Evolutionary conservation across 257 asterid genomes (phyloP).

Genomic region (Forsythia suspensa): DNA sequence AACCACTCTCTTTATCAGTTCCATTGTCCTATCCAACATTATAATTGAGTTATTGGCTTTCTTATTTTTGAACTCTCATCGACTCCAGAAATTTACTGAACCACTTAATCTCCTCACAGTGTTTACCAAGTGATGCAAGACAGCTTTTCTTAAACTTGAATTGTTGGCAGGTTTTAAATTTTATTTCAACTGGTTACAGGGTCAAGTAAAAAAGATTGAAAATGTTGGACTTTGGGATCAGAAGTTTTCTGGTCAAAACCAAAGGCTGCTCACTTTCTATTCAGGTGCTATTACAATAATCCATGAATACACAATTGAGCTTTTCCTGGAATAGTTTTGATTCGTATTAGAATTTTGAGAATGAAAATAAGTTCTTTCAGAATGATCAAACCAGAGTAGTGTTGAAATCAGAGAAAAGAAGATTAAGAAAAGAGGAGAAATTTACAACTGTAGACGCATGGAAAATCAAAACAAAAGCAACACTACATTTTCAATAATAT

Average conservation of each 20-base stretch:
- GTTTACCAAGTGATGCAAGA: background rate
- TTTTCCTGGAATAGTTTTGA: background rate
- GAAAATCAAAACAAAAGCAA: background rate
- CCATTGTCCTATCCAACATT: background rate
- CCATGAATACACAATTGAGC: background rate
- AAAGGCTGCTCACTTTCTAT: background rate
- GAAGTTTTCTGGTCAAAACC: background rate
- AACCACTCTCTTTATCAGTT: background rate
- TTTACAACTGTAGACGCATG: background rate
- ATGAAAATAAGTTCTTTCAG: background rate
- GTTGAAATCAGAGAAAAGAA: background rate
- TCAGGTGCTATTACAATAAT: background rate
- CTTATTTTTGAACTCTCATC: background rate
- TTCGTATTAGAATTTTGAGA: background rate
- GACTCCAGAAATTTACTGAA: background rate
- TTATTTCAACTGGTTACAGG: background rate
- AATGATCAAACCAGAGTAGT: background rate
- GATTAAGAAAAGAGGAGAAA: background rate
- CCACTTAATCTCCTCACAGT: background rate
- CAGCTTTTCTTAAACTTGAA: background rate
- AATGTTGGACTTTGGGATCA: background rate
- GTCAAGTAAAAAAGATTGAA: background rate
- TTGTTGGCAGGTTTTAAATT: background rate
- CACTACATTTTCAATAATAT: background rate
- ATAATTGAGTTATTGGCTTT: background rate